Percentiles rank a stretch among this genome's conserved stretches.
Evolutionary conservation across 345 rosid species (phyloP).

Genomic region (Raphanus raphanistrum): DNA sequence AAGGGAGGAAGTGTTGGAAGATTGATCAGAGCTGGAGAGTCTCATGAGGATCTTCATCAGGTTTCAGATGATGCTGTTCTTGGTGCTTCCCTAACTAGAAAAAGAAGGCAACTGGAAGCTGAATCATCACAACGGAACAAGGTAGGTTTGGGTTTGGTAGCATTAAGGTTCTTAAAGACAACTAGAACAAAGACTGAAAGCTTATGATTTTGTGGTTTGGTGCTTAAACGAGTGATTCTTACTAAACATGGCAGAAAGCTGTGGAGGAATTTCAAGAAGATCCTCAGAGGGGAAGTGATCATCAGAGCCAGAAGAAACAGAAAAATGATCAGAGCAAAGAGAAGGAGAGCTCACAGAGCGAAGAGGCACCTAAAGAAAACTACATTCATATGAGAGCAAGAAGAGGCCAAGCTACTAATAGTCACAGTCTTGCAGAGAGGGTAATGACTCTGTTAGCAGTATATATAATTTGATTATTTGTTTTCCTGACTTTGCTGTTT

Average conservation of each 20-base stretch:
- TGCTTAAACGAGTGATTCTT: conserved; percentile 38
- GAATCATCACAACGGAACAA: conserved; percentile 51
- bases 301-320: conserved; percentile 63
- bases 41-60: conserved; percentile 25
- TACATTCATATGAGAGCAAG: conserved; percentile 91
- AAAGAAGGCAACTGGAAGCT: conserved; percentile 55
- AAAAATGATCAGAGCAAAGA: conserved; percentile 51
- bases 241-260: conserved; percentile 37
- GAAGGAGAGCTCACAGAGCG: conserved; percentile 60
- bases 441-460: conserved; percentile 39
- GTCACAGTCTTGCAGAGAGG: conserved; percentile 98
- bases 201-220: conserved; percentile 12
- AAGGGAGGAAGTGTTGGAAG: conserved; percentile 48
- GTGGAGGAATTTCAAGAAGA: conserved; percentile 53
- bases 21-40: conserved; percentile 44
- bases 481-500: not conserved
- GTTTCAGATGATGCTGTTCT: conserved; percentile 50
- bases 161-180: not conserved
- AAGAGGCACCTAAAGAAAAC: conserved; percentile 69
- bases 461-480: not conserved
- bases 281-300: conserved; percentile 52
- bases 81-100: conserved; percentile 52
- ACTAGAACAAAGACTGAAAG: not conserved
- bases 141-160: conserved; percentile 49
- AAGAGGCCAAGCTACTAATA: conserved; percentile 96